A percentile compares a stretch with the other conserved stretches of the same genome.
phyloP scores from a whole-genome alignment of 1,284 basidiomycete genomes.

The Vanrija sp. region DNA sequence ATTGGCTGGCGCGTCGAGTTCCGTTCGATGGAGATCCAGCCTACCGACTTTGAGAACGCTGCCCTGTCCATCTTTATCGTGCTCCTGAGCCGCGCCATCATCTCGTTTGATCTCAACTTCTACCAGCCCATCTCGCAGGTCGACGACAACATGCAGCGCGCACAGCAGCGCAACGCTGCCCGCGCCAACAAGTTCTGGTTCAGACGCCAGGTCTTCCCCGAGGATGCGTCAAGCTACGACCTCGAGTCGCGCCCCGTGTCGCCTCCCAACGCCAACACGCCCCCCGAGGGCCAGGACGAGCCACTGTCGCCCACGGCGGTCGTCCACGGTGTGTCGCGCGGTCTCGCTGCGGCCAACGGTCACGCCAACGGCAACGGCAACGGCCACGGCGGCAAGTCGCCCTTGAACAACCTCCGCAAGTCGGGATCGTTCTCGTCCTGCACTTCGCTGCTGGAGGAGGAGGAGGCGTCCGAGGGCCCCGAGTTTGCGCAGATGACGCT shows the following conservation, averaged over 20 bases:
- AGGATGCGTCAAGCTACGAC: conserved; percentile 42
- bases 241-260: conserved; percentile 38
- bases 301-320: background rate
- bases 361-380: conserved; percentile 11
- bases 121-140: conserved; percentile 99
- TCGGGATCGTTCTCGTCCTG: conserved; percentile 9
- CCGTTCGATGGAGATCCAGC: conserved; percentile 96
- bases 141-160: conserved; percentile 91
- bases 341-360: conserved; percentile 8
- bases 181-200: conserved; percentile 78
- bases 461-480: conserved; percentile 43
- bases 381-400: conserved; percentile 1
- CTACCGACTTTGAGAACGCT: conserved; percentile 99
- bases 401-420: background rate
- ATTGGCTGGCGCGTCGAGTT: conserved; percentile 99
- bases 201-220: conserved; percentile 78
- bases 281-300: background rate
- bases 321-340: background rate
- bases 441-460: conserved; percentile 17
- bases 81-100: conserved; percentile 86
- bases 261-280: conserved; percentile 21
- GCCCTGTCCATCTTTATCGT: conserved; percentile 94
- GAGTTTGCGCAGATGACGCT: conserved; percentile 91
- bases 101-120: conserved; percentile 86
- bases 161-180: conserved; percentile 79